Evolutionary conservation across 306 rosid species (phyloP).

Genomic region (Acmispon strigosus): DNA sequence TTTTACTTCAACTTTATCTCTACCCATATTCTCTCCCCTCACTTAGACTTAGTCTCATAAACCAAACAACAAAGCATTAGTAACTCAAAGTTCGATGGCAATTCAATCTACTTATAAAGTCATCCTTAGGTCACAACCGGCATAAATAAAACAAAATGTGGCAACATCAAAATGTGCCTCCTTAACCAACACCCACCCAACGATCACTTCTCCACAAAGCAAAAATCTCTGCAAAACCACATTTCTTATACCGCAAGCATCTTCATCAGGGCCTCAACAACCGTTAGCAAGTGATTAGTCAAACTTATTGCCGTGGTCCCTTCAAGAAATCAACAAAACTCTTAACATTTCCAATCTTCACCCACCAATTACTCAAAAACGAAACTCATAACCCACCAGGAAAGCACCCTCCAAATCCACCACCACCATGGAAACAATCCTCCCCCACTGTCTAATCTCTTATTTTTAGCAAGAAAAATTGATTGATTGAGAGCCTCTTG

Average conservation of each 20-base stretch:
- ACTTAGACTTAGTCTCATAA: too few species aligned
- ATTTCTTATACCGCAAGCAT: conserved; percentile 31
- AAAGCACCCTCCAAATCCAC: conserved; percentile 24
- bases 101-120: background rate
- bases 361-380: conserved; percentile 19
- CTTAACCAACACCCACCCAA: conserved; percentile 25
- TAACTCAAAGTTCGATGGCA: too few species aligned
- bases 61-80: too few species aligned
- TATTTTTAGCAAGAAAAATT: conserved; percentile 14
- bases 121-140: background rate
- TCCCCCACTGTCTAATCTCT: background rate
- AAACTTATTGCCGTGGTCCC: conserved; percentile 24
- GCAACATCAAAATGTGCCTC: conserved; percentile 18
- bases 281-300: conserved; percentile 35
- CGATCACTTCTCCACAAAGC: conserved; percentile 11
- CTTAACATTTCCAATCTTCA: background rate
- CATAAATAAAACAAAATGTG: background rate
- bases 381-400: conserved; percentile 46
- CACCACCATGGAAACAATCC: conserved; percentile 25
- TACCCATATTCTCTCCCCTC: too few species aligned
- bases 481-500: conserved; percentile 36
- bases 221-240: conserved; percentile 27
- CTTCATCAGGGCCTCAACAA: conserved; percentile 17
- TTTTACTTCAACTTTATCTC: too few species aligned
- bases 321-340: background rate